Conservation (phyloP, 768 basidiomycete species). For the Hysterangium stoloniferum region DNA sequence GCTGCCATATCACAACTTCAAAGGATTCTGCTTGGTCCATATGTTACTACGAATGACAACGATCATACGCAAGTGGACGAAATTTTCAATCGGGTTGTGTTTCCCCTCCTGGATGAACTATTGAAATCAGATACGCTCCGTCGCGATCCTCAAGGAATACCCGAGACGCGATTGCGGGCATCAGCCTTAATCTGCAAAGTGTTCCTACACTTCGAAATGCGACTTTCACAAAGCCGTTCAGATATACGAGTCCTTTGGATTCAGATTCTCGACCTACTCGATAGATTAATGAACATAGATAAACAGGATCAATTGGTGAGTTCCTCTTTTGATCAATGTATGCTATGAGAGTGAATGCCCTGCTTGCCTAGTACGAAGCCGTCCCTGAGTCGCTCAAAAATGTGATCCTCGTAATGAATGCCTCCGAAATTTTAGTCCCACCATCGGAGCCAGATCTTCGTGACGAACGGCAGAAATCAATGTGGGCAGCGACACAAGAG, state of each 20-base stretch:
- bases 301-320: conserved; percentile 81
- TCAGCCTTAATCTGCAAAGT: conserved; percentile 89
- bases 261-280: conserved; percentile 80
- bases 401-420: conserved; percentile 92
- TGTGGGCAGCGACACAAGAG: conserved; percentile 84
- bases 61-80: conserved; percentile 64
- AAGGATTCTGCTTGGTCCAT: conserved; percentile 73
- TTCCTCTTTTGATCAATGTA: conserved; percentile 13
- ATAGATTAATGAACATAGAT: conserved; percentile 82
- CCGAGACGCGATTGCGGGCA: conserved; percentile 82
- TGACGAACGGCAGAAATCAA: conserved; percentile 51
- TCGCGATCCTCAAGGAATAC: conserved; percentile 79
- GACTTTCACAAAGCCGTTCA: conserved; percentile 49
- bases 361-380: conserved; percentile 70
- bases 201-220: conserved; percentile 88
- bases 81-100: conserved; percentile 82
- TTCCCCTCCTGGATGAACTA: conserved; percentile 88
- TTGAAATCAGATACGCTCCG: conserved; percentile 74
- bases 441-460: conserved; percentile 41
- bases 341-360: conserved; percentile 2
- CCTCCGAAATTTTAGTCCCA: conserved; percentile 74
- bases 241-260: conserved; percentile 80
- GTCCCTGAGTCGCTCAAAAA: conserved; percentile 96
- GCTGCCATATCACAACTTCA: conserved; percentile 73
- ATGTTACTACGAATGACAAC: conserved; percentile 46